Base-by-base conservation (phyloP, 345 rosid species). In the Hibiscus mutabilis region DNA sequence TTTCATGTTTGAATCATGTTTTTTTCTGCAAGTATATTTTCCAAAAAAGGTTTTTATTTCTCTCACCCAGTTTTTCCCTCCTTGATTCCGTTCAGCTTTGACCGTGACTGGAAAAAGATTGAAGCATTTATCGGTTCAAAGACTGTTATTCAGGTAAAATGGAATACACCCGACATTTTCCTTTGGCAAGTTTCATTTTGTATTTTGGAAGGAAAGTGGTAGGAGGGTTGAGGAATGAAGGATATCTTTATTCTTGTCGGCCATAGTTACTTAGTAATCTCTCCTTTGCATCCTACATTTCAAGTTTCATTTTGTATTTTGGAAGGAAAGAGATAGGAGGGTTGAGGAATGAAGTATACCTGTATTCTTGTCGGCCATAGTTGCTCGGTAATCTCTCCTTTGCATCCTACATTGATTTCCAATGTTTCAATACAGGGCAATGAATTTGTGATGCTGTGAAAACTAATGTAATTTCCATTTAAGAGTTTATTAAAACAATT, bases 101-200 rank as follows among this genome's bases (percentile, higher is more conserved):
- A 12, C 0, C 15, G 14, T 10, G 15, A 46, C 15, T 12, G 15
- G 14, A 10, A 25, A 25, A 25, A 25, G 27, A 25, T 25, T 25
- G 27, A 25, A 25, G 27, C 27, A 25, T 25, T 25, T 37, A 37
- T 89, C 72, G 97, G 95, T 69, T 89, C 97, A 52, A 91, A 91
- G 85, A 86, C 97, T 57, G 95, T 83, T 71, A 89, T 91, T 74
- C 97, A 91, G 95, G 97, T 89, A 62, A 56, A 37, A n/a, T 66
- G 18, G 66, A 76, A 42, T 14, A 14, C 14, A 51, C 21, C 5
- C 5, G 9, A 57, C 16, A 16, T 70, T 70, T 58, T 58, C n/a
- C 37, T 58, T 58, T 3, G 16, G 3, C 25, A 44, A 66, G 74
- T 57, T 49, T 16, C 31, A 0, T 37, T 16, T 64, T 1, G 46